Percentiles rank a stretch among this genome's conserved stretches.
Evolutionary conservation across 371 early-diverging fungal species (phyloP).

Genomic region (Capillidium rhysosporum): DNA sequence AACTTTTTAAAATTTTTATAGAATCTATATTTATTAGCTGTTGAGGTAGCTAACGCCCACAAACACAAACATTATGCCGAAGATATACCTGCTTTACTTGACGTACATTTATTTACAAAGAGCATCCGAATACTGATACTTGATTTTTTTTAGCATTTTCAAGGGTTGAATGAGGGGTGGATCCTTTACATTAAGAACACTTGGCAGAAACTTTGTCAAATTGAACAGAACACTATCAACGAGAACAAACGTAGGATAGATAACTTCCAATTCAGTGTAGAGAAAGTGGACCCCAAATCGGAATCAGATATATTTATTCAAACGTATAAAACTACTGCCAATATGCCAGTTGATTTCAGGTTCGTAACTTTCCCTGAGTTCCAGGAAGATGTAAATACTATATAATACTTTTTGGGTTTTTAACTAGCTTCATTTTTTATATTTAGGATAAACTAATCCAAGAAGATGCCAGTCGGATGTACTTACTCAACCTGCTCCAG

Average conservation of each 20-base stretch:
- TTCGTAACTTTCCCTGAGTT: neutral
- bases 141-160: constrained; percentile 25
- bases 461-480: constrained; percentile 30
- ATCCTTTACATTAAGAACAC: constrained; percentile 22
- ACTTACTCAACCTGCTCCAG: constrained; percentile 34
- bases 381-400: neutral
- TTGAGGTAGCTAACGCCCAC: constrained; percentile 35
- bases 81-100: constrained; percentile 33
- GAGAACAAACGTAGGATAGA: constrained; percentile 15
- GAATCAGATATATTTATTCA: neutral
- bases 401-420: neutral
- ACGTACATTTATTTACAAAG: constrained; percentile 19
- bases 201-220: constrained; percentile 19
- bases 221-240: constrained; percentile 16
- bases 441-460: constrained; percentile 25
- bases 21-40: constrained; percentile 38
- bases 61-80: constrained; percentile 30
- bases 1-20: constrained; percentile 9
- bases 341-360: neutral
- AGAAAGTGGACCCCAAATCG: neutral
- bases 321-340: neutral
- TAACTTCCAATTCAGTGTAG: constrained; percentile 19
- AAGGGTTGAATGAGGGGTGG: constrained; percentile 30
- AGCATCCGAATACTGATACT: no score
- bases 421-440: neutral